Conservation (phyloP, 306 rosid species). For the Sicyos baderoa region DNA sequence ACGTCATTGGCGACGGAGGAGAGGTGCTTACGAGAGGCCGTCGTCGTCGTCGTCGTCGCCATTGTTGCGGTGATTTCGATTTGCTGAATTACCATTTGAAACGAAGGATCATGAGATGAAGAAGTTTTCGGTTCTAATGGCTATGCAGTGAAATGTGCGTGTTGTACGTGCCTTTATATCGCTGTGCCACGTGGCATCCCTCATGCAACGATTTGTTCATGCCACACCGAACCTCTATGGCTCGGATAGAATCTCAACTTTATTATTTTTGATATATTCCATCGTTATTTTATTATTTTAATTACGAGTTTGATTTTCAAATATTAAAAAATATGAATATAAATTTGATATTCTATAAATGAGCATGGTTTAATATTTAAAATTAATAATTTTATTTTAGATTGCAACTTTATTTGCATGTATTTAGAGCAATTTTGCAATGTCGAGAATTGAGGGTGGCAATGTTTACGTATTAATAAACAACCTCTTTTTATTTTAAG, state of each 20-base stretch:
- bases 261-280: too few relatives aligned
- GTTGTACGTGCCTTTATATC: background rate
- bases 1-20: slow-evolving; percentile 40
- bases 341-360: too few relatives aligned
- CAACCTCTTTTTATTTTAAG: too few relatives aligned
- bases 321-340: too few relatives aligned
- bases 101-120: background rate
- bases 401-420: too few relatives aligned
- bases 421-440: too few relatives aligned
- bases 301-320: too few relatives aligned
- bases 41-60: slow-evolving; percentile 18
- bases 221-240: background rate
- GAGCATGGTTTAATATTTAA: too few relatives aligned
- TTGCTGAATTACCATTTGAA: background rate
- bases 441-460: too few relatives aligned
- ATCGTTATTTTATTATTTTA: background rate
- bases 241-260: background rate
- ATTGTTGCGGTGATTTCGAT: slow-evolving; percentile 16
- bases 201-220: slow-evolving; percentile 15
- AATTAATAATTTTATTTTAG: too few relatives aligned
- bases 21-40: slow-evolving; percentile 26
- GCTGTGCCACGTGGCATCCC: background rate
- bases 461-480: too few relatives aligned
- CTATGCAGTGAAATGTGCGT: background rate
- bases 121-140: slow-evolving; percentile 1